phyloP scores from a whole-genome alignment of 1,284 basidiomycete genomes.

The Papiliotrema terrestris region DNA sequence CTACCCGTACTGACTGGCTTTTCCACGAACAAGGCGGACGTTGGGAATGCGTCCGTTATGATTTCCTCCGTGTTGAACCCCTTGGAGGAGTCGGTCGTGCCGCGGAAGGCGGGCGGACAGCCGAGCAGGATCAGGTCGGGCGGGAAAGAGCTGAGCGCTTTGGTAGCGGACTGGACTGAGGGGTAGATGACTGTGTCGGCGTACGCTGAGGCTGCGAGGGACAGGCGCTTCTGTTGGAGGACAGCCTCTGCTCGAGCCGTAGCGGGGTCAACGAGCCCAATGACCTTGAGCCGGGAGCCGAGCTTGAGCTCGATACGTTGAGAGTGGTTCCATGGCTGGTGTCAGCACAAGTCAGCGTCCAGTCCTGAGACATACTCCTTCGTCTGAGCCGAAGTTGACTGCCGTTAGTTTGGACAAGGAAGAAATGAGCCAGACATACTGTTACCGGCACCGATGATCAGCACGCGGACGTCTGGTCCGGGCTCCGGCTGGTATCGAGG shows the following conservation, averaged over 20 bases:
- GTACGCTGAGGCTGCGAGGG: constrained; percentile 85
- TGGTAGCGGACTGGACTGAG: constrained; percentile 53
- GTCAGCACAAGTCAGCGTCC: not conserved
- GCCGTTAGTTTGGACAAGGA: not conserved
- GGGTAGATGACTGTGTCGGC: constrained; percentile 78
- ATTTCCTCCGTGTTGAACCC: constrained; percentile 72
- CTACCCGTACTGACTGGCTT: constrained; percentile 52
- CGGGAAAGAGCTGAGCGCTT: not conserved
- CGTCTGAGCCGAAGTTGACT: constrained; percentile 23
- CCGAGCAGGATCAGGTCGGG: constrained; percentile 66
- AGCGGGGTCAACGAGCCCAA: constrained; percentile 85
- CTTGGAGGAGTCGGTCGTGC: constrained; percentile 62
- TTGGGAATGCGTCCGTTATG: constrained; percentile 78
- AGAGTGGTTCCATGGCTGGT: constrained; percentile 63
- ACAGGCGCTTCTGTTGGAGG: constrained; percentile 79
- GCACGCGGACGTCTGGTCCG: constrained; percentile 38
- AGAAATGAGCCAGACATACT: constrained; percentile 7
- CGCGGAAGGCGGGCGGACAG: constrained; percentile 85
- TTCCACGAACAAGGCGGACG: constrained; percentile 80
- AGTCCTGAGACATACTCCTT: constrained; percentile 11
- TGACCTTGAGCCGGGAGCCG: constrained; percentile 84
- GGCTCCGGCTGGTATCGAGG: not conserved
- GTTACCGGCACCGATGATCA: constrained; percentile 20
- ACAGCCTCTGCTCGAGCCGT: constrained; percentile 71
- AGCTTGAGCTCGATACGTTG: constrained; percentile 89